Base-by-base conservation (phyloP, 192 early-diverging fungal genomes). In the Linnemannia elongata region DNA sequence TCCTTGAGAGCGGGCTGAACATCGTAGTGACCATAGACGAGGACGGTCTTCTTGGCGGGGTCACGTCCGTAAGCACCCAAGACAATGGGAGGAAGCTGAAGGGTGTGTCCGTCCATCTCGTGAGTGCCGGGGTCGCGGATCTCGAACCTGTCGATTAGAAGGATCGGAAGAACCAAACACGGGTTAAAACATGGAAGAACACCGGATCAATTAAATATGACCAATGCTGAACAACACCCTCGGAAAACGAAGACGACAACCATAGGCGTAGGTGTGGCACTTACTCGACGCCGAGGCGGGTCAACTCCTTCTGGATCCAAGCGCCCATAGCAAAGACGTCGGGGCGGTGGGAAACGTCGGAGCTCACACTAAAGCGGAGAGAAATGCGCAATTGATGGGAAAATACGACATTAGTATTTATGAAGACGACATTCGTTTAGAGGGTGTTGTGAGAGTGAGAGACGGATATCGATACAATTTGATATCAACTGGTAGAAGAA, bases 11-110 rank as follows among this genome's bases (percentile, higher is more conserved):
- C 96, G 57, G 98, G 98, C 92, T 99, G 98, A 57, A 99, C 98
- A 87, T 99, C 98, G 90, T 99, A 99, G 90, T 99, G 98, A 24
- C 98, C 97, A 90, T 99, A 99, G 76, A 99, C 97, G 52, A 97
- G 91, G 73, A 99, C 94, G 30, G 97, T 99, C 93, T 97, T 97
- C 94, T 99, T 99, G 84, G 78, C 90, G 42, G 96, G 94, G 87
- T 98, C 96, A 78, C 92, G 94, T 75, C 98, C 98, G 82, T 97
- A 97, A 82, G 93, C 93, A 27, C 94, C 97, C 78, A 99, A 93
- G 44, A 99, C 93, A 80, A 99, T 93, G 47, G 97, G 98, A 74
- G 98, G 97, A 71, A 99, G 90, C 55, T 96, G 94, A 27, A 99
- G 89, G 47, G 85, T 91, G 74, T 88, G 82, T 54, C 97, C 97